Evolutionary conservation across 2,329 filamentous ascomycete genomes (phyloP).

Genomic region (Alternaria sp.): DNA sequence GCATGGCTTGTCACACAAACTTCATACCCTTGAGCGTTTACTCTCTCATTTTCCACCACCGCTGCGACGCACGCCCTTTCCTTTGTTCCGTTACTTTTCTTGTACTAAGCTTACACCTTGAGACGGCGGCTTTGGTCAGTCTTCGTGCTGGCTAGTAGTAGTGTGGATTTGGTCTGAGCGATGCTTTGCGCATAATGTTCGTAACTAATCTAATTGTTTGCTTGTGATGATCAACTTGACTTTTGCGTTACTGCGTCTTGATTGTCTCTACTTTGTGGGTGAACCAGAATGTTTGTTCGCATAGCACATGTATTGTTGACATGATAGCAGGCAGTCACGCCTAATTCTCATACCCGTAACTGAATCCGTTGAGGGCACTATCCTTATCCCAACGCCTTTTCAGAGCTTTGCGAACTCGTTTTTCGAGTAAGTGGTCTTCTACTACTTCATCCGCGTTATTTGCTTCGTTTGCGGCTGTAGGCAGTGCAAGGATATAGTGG

Average conservation of each 20-base stretch:
- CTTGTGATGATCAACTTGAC: background rate
- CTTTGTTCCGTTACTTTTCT: conserved; percentile 10
- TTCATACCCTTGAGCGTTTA: conserved; percentile 36
- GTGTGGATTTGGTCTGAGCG: conserved; percentile 21
- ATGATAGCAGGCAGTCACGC: background rate
- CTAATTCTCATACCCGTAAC: background rate
- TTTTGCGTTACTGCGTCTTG: too few relatives aligned
- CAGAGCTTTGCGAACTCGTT: background rate
- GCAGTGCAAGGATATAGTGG: background rate
- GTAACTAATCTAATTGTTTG: conserved; percentile 14
- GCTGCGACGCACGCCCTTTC: conserved; percentile 10
- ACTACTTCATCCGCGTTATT: background rate
- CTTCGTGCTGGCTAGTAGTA: conserved; percentile 9
- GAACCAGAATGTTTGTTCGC: too few relatives aligned
- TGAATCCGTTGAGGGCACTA: background rate
- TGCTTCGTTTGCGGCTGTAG: too few relatives aligned
- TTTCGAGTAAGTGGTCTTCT: background rate
- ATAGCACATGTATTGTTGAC: too few relatives aligned
- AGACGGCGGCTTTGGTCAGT: conserved; percentile 1
- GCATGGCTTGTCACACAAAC: conserved; percentile 31
- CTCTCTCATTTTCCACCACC: conserved; percentile 8
- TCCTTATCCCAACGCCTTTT: background rate
- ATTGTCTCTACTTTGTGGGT: too few relatives aligned
- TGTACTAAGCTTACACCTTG: conserved; percentile 12
- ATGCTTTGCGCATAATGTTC: conserved; percentile 6